Percentiles rank a stretch among this genome's conserved stretches.
Conservation (phyloP, 2,329 filamentous ascomycete species). For the Cercospora zeina region DNA sequence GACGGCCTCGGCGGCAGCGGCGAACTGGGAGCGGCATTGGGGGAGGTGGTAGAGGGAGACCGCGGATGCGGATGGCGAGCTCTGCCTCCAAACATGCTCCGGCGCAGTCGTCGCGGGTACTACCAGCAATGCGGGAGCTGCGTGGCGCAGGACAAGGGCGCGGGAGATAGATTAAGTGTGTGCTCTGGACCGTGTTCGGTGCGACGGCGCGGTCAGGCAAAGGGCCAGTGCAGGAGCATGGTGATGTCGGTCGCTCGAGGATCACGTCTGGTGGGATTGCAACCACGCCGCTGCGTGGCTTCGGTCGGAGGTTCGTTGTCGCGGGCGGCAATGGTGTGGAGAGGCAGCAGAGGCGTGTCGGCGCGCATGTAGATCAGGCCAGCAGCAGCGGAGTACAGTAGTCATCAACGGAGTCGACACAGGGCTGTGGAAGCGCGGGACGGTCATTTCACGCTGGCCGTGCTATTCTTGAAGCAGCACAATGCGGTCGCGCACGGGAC, state of each 20-base stretch:
- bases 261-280: neutral
- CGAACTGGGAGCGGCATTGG: conserved; percentile 4
- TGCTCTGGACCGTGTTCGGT: neutral
- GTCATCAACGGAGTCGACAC: neutral
- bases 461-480: conserved; percentile 16
- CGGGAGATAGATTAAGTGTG: neutral
- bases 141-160: neutral
- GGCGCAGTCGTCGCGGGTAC: too few species aligned
- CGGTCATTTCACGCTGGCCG: neutral
- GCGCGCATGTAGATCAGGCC: neutral
- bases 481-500: neutral
- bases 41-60: conserved; percentile 6
- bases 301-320: neutral
- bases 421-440: neutral
- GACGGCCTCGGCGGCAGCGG: conserved; percentile 7
- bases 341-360: neutral
- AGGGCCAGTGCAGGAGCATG: neutral
- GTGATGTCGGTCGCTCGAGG: neutral
- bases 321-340: neutral
- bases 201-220: conserved; percentile 2
- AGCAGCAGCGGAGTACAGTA: neutral
- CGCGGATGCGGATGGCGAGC: conserved; percentile 12
- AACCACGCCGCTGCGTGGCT: neutral
- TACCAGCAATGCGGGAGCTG: neutral
- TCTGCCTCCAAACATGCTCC: conserved; percentile 16